Base-by-base conservation (phyloP, 129 eudicot species). In the Saposhnikovia divaricata region DNA sequence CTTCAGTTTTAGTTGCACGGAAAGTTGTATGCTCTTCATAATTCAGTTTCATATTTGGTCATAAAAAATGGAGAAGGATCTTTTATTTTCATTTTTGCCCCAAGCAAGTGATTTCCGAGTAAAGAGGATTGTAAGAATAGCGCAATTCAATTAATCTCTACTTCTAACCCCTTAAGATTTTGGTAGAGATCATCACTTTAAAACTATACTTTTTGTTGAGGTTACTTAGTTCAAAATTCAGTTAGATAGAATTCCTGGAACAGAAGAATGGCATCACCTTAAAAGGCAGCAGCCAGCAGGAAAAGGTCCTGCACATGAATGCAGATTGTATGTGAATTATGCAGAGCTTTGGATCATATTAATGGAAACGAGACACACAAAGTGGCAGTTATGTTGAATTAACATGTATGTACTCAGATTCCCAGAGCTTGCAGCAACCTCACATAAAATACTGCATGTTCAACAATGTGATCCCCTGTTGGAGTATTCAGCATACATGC, bases 301-400 rank as follows among this genome's bases (percentile, higher is more conserved):
- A 55, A 21, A 55, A 55, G 28, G 65, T 27, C 13, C 66, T 57
- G 66, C 31, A 57, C 1, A 57, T 48, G 55, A 12, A 48, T 48
- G 55, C 55, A 14, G 55, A 48, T 21, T 57, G n/a, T 57, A 23
- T 57, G 66, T 7, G 66, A 57, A 23, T 57, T 57, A 21, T 23
- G 66, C 66, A 57, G 31, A 57, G 66, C 66, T 57, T 57, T 23
- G 66, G 66, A 57, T 57, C 66, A 57, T 57, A 57, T 57, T 55
- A 7, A 55, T 21, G 25, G 63, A 55, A 55, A 55, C 21, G 27
- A 55, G n/a, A 19, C n/a, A 21, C 66, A 57, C 8, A 57, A 57
- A 55, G 5, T 57, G 13, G 0, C 13, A 61, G 15, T 61, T 61
- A n/a, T 61, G 15, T 61, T 28, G 13, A 25, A 25, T n/a, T n/a